These are phyloP conservation scores for Annona squamosa DNA, from an alignment of 164 flowering plant species.

Conservation along the genomic window DNA sequence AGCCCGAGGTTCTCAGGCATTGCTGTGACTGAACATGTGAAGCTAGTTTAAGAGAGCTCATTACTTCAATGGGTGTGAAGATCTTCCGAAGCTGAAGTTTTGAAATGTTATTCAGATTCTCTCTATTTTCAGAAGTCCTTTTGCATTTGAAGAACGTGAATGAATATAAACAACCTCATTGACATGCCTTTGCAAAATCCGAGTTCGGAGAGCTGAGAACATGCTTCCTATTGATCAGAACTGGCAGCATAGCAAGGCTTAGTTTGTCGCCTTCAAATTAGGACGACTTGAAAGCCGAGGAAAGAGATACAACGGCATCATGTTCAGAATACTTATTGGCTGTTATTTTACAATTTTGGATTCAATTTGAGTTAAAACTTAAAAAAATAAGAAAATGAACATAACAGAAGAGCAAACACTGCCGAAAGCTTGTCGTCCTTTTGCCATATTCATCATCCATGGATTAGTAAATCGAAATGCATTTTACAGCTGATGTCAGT, in stretches of 20 bases:
- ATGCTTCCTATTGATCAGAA: neutral
- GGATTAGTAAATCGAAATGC: neutral
- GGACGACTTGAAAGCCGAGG: no score
- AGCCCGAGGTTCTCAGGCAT: no score
- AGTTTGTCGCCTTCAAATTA: no score
- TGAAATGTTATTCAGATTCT: neutral
- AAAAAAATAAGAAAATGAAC: neutral
- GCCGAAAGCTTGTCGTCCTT: neutral
- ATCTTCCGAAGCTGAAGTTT: conserved; percentile 96
- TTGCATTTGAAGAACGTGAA: neutral
- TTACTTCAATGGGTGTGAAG: conserved; percentile 98
- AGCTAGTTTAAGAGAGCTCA: no score
- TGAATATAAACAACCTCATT: neutral
- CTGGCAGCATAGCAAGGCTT: no score
- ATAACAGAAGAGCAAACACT: neutral
- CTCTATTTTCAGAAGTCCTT: neutral
- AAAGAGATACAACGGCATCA: neutral
- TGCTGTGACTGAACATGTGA: no score
- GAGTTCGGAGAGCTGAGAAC: neutral
- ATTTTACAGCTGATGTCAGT: neutral
- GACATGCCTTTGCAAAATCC: neutral
- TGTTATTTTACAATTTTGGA: neutral
- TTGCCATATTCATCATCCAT: neutral
- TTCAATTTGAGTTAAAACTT: neutral
- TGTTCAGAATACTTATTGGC: neutral